Conservation (phyloP, 495 filamentous ascomycete genomes). For the Schizothecium vesticola region DNA sequence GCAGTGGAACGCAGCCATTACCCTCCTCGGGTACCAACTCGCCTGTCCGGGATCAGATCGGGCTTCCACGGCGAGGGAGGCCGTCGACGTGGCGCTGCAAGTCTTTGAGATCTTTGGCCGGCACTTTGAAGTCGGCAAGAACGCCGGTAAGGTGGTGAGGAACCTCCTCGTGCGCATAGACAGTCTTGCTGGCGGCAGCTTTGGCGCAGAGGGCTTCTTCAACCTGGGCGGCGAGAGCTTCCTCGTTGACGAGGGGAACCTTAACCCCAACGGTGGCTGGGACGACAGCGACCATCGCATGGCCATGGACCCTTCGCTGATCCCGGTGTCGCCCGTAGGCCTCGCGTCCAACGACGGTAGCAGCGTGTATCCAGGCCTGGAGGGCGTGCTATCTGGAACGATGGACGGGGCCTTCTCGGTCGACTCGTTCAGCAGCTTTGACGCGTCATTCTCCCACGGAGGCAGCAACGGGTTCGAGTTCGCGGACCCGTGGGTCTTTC, state of each 20-base stretch:
- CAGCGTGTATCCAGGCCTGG: neutral
- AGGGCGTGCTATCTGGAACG: neutral
- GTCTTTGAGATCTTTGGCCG: constrained; percentile 44
- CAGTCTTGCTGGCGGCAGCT: neutral
- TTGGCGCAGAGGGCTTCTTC: constrained; percentile 11
- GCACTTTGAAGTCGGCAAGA: constrained; percentile 40
- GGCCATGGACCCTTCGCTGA: neutral
- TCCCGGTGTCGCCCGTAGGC: neutral
- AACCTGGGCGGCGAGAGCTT: neutral
- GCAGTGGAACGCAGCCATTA: constrained; percentile 49
- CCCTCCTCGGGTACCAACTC: constrained; percentile 45
- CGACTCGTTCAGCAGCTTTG: constrained; percentile 2
- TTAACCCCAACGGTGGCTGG: neutral
- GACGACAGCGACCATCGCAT: neutral
- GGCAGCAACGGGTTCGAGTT: neutral
- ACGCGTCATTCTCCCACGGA: neutral
- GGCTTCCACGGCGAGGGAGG: constrained; percentile 29
- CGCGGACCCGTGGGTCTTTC: constrained; percentile 6
- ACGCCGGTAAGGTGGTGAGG: constrained; percentile 37
- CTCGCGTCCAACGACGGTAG: neutral
- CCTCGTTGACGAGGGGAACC: neutral
- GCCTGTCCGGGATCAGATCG: constrained; percentile 32
- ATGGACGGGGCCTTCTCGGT: constrained; percentile 11
- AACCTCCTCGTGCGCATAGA: constrained; percentile 10
- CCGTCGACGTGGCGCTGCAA: constrained; percentile 35